Conservation (phyloP, 179 eudicot genomes). For the Kewa caespitosa region DNA sequence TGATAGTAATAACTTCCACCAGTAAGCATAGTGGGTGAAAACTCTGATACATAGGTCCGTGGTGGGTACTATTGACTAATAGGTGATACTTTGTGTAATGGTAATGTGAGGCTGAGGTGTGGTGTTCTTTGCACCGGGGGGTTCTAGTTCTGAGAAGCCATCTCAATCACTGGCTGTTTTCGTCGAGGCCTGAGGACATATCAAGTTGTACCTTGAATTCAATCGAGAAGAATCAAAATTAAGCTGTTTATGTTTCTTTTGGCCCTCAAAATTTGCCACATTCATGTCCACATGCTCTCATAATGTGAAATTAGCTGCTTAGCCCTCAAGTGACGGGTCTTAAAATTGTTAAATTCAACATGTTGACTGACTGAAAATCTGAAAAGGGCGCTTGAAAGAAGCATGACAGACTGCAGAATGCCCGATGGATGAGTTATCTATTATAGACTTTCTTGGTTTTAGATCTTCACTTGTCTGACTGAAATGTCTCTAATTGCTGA, state of each 20-base stretch:
- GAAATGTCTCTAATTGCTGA: not conserved
- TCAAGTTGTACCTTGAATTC: not conserved
- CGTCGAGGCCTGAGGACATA: too few species aligned
- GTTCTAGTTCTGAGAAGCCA: constrained; percentile 11
- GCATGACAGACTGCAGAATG: too few species aligned
- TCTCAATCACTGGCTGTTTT: constrained; percentile 4
- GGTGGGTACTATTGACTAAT: not conserved
- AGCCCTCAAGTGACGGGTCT: not conserved
- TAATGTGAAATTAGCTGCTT: not conserved
- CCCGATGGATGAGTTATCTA: too few species aligned
- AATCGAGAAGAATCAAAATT: not conserved
- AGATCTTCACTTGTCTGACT: not conserved
- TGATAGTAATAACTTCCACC: not conserved
- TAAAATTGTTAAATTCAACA: not conserved
- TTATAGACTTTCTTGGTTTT: too few species aligned
- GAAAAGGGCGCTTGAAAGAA: too few species aligned
- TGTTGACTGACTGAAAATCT: too few species aligned
- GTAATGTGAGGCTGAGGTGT: constrained; percentile 1
- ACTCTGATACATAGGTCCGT: not conserved
- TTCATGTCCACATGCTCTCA: too few species aligned
- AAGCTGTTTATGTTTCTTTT: not conserved
- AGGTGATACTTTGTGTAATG: not conserved
- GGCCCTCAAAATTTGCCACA: not conserved
- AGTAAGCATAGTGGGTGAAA: not conserved
- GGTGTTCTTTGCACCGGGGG: not conserved